These are phyloP conservation scores for Neopestalotiopsis rosae DNA, from an alignment of 2,329 filamentous ascomycete genomes.

Conservation along the genomic window DNA sequence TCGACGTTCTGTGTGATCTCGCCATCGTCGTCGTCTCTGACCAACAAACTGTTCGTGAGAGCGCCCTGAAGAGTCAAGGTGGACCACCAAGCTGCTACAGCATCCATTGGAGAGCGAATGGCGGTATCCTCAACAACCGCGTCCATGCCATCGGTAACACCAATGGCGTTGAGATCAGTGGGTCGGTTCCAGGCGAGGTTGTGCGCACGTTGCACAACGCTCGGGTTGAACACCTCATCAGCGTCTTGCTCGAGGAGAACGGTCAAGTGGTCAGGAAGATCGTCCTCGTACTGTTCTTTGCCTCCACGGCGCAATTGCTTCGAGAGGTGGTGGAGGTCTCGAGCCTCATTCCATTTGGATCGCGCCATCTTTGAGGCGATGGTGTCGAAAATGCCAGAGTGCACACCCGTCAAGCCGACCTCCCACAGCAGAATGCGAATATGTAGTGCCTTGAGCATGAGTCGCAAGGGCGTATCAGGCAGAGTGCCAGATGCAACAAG, in stretches of 20 bases:
- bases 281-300: slow-evolving; percentile 61
- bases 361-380: slow-evolving; percentile 76
- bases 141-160: slow-evolving; percentile 76
- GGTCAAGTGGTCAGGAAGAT: slow-evolving; percentile 77
- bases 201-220: slow-evolving; percentile 82
- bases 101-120: slow-evolving; percentile 86
- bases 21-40: slow-evolving; percentile 52
- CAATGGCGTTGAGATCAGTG: slow-evolving; percentile 69
- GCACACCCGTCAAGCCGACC: slow-evolving; percentile 67
- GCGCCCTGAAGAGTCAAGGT: slow-evolving; percentile 73
- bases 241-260: slow-evolving; percentile 79
- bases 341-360: slow-evolving; percentile 82
- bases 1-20: slow-evolving; percentile 41
- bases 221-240: slow-evolving; percentile 79
- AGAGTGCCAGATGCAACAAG: slow-evolving; percentile 87
- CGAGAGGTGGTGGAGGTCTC: slow-evolving; percentile 62
- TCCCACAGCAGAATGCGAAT: slow-evolving; percentile 90
- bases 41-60: slow-evolving; percentile 67
- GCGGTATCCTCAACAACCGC: slow-evolving; percentile 84
- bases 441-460: slow-evolving; percentile 93
- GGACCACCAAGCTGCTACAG: slow-evolving; percentile 90
- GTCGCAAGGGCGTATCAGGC: slow-evolving; percentile 78
- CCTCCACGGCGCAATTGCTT: slow-evolving; percentile 47
- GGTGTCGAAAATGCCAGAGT: slow-evolving; percentile 68
- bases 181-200: slow-evolving; percentile 88